Conservation (phyloP, 1,284 basidiomycete species). For the Gastroboletus turbinatus region DNA sequence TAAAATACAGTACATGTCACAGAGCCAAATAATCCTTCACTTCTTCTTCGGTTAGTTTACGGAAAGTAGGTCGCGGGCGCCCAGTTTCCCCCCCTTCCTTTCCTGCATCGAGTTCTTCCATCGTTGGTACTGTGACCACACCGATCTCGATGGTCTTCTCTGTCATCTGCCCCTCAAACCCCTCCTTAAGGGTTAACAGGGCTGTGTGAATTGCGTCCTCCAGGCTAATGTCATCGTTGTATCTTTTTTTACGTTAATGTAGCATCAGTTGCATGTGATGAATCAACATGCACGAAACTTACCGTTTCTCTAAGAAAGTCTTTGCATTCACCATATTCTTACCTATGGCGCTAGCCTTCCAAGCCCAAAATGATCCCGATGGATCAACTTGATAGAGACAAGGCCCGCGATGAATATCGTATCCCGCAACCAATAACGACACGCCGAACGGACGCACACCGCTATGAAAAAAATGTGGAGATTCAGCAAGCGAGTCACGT, state of each 20-base stretch:
- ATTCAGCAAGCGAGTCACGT: constrained; percentile 29
- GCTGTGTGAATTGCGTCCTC: constrained; percentile 99
- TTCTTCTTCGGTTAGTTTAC: constrained; percentile 92
- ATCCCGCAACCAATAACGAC: constrained; percentile 94
- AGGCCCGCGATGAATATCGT: constrained; percentile 89
- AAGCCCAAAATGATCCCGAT: constrained; percentile 98
- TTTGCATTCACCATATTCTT: constrained; percentile 99
- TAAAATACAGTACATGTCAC: constrained; percentile 44
- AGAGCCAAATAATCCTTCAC: constrained; percentile 90
- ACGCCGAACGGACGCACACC: constrained; percentile 99
- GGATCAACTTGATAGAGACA: constrained; percentile 98
- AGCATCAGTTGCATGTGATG: constrained; percentile 19
- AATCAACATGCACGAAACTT: constrained; percentile 36
- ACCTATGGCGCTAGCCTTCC: constrained; percentile 99
- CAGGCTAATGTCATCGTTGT: constrained; percentile 98
- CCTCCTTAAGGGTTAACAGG: constrained; percentile 97
- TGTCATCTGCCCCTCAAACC: constrained; percentile 99
- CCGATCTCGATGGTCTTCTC: constrained; percentile 99
- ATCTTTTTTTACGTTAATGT: constrained; percentile 64
- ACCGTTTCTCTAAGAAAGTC: constrained; percentile 98
- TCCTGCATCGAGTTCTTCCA: constrained; percentile 71
- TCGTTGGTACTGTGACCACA: constrained; percentile 85
- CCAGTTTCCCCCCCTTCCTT: constrained; percentile 74
- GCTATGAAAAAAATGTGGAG: constrained; percentile 49
- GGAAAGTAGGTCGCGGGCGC: constrained; percentile 83